A percentile compares a stretch with the other conserved stretches of the same genome.
Evolutionary conservation across 1,284 basidiomycete species (phyloP).

Genomic region (Heterobasidion irregulare): DNA sequence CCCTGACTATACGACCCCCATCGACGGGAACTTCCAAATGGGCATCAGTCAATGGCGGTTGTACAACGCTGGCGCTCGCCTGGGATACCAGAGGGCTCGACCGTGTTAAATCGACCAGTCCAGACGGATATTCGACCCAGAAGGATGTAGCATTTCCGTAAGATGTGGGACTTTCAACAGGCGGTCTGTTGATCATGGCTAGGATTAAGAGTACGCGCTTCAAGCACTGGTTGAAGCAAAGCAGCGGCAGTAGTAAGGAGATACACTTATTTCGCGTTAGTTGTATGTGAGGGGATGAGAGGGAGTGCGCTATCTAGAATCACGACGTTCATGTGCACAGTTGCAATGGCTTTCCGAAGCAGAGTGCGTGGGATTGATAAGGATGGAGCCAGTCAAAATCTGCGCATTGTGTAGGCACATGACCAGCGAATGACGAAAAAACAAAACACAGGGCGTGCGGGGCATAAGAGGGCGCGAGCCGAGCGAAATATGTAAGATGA

Average conservation of each 20-base stretch:
- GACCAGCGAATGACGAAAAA: too few species aligned
- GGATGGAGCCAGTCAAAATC: too few species aligned
- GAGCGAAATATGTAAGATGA: too few species aligned
- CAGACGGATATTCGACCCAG: constrained; percentile 63
- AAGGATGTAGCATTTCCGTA: constrained; percentile 49
- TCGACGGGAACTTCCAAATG: constrained; percentile 49
- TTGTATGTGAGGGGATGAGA: too few species aligned
- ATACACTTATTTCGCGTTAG: too few species aligned
- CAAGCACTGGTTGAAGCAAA: background rate
- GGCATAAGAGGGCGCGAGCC: too few species aligned
- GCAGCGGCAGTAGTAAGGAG: background rate
- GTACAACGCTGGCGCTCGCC: background rate
- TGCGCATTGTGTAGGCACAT: too few species aligned
- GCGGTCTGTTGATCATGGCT: constrained; percentile 37
- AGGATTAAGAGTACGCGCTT: constrained; percentile 15
- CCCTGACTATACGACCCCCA: constrained; percentile 39
- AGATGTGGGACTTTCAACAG: constrained; percentile 33
- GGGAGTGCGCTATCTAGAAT: background rate
- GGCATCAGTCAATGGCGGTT: constrained; percentile 8
- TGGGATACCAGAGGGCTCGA: constrained; percentile 26
- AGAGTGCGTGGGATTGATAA: too few species aligned
- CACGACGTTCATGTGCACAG: background rate
- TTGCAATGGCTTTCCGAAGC: too few species aligned
- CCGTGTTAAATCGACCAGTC: constrained; percentile 53
- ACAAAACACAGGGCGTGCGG: too few species aligned